These are phyloP conservation scores for Fusarium nodosum DNA, from an alignment of 2,329 filamentous ascomycete genomes.

Conservation along the genomic window DNA sequence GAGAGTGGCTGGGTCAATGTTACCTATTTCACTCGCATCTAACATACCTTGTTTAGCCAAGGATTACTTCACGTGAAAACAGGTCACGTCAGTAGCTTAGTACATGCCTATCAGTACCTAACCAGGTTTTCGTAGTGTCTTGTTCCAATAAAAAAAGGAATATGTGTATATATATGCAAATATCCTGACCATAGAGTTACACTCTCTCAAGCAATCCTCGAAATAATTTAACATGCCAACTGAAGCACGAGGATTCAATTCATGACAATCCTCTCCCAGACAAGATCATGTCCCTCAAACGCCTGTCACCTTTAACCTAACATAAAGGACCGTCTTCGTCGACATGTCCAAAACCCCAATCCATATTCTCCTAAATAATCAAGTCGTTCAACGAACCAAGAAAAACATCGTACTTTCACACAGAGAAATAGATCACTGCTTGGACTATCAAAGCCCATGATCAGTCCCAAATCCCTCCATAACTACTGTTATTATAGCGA, in stretches of 20 bases:
- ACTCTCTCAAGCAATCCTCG: slow-evolving; percentile 9
- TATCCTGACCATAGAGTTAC: slow-evolving; percentile 24
- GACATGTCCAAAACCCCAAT: slow-evolving; percentile 47
- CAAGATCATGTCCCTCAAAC: slow-evolving; percentile 43
- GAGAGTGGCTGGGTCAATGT: slow-evolving; percentile 38
- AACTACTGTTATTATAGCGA: slow-evolving; percentile 54
- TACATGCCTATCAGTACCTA: not conserved
- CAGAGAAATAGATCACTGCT: slow-evolving; percentile 28
- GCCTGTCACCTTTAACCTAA: slow-evolving; percentile 48
- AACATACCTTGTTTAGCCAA: slow-evolving; percentile 12
- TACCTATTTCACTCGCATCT: slow-evolving; percentile 9
- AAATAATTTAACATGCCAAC: slow-evolving; percentile 30
- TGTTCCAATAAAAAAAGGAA: slow-evolving; percentile 8
- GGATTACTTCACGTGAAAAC: slow-evolving; percentile 42
- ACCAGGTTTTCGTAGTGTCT: not conserved
- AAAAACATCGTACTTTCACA: slow-evolving; percentile 35
- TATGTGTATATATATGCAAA: slow-evolving; percentile 25
- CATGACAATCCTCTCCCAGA: slow-evolving; percentile 44
- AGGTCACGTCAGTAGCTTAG: slow-evolving; percentile 14
- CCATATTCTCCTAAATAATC: slow-evolving; percentile 47
- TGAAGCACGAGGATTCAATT: slow-evolving; percentile 42
- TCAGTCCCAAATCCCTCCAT: slow-evolving; percentile 2
- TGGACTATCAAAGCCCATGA: slow-evolving; percentile 20
- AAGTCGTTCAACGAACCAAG: slow-evolving; percentile 49
- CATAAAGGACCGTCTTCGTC: slow-evolving; percentile 45